Evolutionary conservation across 345 rosid genomes (phyloP), one percentile per base, ranked within the genome.

Genomic region (Lepidium didymum): DNA sequence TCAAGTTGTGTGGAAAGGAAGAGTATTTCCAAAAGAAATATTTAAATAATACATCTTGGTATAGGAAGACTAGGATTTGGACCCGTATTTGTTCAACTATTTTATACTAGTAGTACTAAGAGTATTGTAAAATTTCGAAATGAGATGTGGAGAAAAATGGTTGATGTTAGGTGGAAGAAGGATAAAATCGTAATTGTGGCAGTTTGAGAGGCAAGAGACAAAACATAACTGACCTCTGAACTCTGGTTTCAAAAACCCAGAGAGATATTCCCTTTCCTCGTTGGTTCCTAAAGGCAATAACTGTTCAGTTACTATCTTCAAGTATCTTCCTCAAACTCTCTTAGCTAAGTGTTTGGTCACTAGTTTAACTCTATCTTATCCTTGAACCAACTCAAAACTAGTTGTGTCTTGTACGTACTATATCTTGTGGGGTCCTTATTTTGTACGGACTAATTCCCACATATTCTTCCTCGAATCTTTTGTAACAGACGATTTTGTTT

Each of bases 211-310:
- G 38, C 43, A 40, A 55, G 25, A 27, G 55, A 73, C 67, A 57
- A 65, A 41, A 57, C 53, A 57, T 3, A 73, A 73, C 71, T 56
- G 53, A 54, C 14, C 54, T 64, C 12, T 62, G 68, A 14, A 9
- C 38, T 61, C 10, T 54, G 50, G 47, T 65, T 64, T 31, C 41
- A 56, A 19, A 56, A 64, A 64, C 31, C 58, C 65, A 72, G 45
- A 40, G 54, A 66, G 7, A 65, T 58, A 74, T 74, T 67, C 63
- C 70, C 56, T 74, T 27, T 74, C 77, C 68, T 66, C 68, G 77
- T 67, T 58, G 36, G 63, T 74, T 74, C 77, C 68, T 59, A 66
- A 58, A 43, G 77, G 42, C 72, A 66, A 34, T 13, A 58, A 73
- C 67, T 73, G 67, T 51, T 66, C 23, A 52, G 31, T 64, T 57